Conservation (phyloP, 1,284 basidiomycete species). For the Malassezia arunalokei region DNA sequence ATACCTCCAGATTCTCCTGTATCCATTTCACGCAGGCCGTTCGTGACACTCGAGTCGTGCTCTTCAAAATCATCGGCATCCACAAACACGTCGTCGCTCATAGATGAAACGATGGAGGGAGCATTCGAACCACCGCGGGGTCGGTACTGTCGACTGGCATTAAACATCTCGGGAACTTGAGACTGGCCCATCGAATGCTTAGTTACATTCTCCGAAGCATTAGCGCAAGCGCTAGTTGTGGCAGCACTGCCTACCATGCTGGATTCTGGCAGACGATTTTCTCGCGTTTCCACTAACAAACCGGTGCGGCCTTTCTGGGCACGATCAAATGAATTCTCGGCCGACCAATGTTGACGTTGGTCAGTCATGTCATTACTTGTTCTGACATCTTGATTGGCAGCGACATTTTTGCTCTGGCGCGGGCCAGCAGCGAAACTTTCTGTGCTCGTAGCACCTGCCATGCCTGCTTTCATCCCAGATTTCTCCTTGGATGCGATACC, state of each 20-base stretch:
- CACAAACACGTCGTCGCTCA: conserved; percentile 6
- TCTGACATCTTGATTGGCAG: background rate
- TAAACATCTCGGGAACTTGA: background rate
- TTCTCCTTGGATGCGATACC: conserved; percentile 4
- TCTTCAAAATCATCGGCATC: conserved; percentile 2
- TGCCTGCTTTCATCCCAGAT: conserved; percentile 15
- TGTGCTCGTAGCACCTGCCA: conserved; percentile 14
- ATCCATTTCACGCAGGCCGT: background rate
- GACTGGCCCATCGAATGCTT: background rate
- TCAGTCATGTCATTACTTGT: background rate
- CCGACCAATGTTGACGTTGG: background rate
- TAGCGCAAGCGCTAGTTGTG: conserved; percentile 1
- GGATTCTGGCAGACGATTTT: background rate
- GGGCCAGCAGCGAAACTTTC: background rate
- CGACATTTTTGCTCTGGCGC: background rate
- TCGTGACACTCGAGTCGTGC: background rate
- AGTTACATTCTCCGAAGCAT: background rate
- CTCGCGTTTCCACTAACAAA: background rate
- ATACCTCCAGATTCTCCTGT: background rate
- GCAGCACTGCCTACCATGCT: background rate
- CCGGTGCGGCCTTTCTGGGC: background rate
- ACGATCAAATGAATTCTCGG: background rate
- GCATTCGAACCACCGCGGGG: background rate
- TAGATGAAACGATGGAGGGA: background rate
- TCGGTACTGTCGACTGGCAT: background rate